phyloP scores from a whole-genome alignment of 176 grass and related monocot genomes.

The Leersia perrieri region DNA sequence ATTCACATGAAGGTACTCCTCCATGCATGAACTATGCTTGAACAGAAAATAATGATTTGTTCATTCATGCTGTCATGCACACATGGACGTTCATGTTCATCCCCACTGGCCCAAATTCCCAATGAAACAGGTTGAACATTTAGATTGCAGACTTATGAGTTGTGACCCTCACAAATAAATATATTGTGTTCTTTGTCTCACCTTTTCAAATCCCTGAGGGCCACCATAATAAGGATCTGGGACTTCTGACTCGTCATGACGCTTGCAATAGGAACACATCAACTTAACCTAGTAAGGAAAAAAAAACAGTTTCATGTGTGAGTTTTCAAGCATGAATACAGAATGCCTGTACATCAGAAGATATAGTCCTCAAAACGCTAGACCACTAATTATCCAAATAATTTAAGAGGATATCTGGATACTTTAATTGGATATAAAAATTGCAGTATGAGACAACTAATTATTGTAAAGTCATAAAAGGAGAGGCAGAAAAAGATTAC shows the following conservation, averaged over 20 bases:
- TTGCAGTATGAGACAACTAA: constrained; percentile 15
- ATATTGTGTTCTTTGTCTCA: constrained; percentile 21
- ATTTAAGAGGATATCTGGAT: no score
- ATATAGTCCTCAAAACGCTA: neutral
- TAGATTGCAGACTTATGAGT: constrained; percentile 6
- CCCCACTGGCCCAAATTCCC: neutral
- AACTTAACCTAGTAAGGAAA: constrained; percentile 65
- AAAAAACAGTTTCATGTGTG: neutral
- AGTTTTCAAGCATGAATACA: neutral
- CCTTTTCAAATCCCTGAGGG: constrained; percentile 90
- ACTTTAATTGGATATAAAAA: neutral
- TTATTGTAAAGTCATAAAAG: neutral
- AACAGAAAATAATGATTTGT: neutral
- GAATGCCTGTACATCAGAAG: neutral
- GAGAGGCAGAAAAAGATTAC: neutral
- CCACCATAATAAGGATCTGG: constrained; percentile 99
- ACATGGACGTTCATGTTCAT: neutral
- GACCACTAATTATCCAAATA: no score
- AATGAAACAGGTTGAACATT: neutral
- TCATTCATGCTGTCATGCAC: neutral
- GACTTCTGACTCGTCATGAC: constrained; percentile 79
- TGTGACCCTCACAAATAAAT: neutral
- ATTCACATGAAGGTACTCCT: neutral
- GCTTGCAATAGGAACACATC: constrained; percentile 95
- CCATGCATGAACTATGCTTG: constrained; percentile 4